Evolutionary conservation across 768 basidiomycete genomes (phyloP), one percentile per base, ranked within the genome.

Genomic region (Galerina marginata): DNA sequence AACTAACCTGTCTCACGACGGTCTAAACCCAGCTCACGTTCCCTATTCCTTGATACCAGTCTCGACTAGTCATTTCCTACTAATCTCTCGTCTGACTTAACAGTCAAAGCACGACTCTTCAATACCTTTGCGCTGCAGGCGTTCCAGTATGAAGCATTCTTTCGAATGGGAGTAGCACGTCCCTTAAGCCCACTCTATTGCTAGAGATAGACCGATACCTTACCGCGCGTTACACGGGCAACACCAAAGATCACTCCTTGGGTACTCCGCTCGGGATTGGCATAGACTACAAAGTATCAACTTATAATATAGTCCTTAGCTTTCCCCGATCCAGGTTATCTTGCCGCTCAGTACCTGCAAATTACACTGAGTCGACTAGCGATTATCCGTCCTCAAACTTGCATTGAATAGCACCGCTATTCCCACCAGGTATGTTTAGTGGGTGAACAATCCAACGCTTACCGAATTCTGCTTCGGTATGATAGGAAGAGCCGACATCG

Each of bases 1-100:
- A 88, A 89, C 86, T 88, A 89, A 88, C 86, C 87, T 88, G 86
- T 89, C 87, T 87, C 86, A 88, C 84, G 83, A 88, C 82, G 84
- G 86, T 87, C 86, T 87, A 88, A 88, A 87, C 86, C 86, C 86
- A 87, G 86, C 86, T 86, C 86, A 86, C 82, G 81, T 86, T 88
- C 85, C 87, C 86, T 87, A 87, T 67, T 60, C 47, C 47, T 49
- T 49, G 47, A 56, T 56, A 56, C 55, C 55, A 11, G 55, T 47
- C 55, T 56, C 4, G 55, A 47, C 42, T 47, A 56, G 55, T 56
- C 55, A 58, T 58, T 58, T 58, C 57, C 57, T 58, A 58, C 48
- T 43, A 43, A 3, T 43, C 42, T 43, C 42, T 43, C 42, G 42
- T 33, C 29, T 33, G 7, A 33, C 25, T 16, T 33, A 10, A 26